A percentile compares a stretch with the other conserved stretches of the same genome.
Evolutionary conservation across 1,139 yeast species (phyloP).

Genomic region (Scheffersomyces lignicola): DNA sequence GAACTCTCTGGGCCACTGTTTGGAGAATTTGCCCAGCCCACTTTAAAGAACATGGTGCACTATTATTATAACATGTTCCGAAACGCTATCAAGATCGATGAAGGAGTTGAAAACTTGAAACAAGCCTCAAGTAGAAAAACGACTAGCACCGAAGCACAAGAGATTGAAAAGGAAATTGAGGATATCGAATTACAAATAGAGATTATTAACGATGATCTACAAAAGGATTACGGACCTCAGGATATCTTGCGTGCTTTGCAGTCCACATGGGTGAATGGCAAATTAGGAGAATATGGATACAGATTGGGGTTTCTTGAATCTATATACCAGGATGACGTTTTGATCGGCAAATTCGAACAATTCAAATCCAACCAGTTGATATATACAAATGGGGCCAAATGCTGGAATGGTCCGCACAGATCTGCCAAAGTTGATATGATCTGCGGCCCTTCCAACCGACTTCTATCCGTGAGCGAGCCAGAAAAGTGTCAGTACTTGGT

Average conservation of each 20-base stretch:
- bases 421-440: conserved; percentile 61
- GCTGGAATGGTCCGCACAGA: conserved; percentile 95
- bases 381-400: conserved; percentile 69
- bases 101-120: not conserved
- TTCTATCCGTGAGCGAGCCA: conserved; percentile 76
- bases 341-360: conserved; percentile 54
- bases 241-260: conserved; percentile 64
- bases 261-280: conserved; percentile 47
- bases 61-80: conserved; percentile 16
- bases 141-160: conserved; percentile 3
- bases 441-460: conserved; percentile 63
- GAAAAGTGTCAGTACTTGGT: conserved; percentile 82
- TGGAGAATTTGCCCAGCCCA: conserved; percentile 18
- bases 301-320: conserved; percentile 59
- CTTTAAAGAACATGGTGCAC: conserved; percentile 24
- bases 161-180: conserved; percentile 18
- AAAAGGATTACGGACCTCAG: conserved; percentile 54
- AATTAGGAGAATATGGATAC: conserved; percentile 71
- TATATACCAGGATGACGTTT: conserved; percentile 58
- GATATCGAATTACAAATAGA: conserved; percentile 18
- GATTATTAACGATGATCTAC: conserved; percentile 18
- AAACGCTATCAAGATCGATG: conserved; percentile 8
- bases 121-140: not conserved
- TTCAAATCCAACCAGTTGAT: conserved; percentile 33
- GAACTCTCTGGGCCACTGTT: too few species aligned